Base-by-base conservation (phyloP, 202 grass and related monocot genomes). In the Schoenoplectus tabernaemontani region DNA sequence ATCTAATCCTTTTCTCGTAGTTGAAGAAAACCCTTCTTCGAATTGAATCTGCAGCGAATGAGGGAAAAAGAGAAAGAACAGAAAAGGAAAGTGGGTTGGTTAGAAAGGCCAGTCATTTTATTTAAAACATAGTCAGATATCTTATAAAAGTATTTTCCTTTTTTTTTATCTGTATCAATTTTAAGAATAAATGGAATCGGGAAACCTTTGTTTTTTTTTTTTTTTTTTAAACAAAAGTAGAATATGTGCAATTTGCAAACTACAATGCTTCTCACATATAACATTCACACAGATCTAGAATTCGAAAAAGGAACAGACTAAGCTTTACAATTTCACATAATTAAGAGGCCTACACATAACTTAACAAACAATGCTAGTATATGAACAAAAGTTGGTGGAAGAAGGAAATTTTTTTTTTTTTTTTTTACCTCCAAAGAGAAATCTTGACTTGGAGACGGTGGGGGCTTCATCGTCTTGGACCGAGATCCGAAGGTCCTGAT, bases 21-120 rank as follows among this genome's bases (percentile, higher is more conserved):
- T 98, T 98, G 15, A 98, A 98, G 74, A 98, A 98, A 9, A 98
- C 90, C 79, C 78, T 90, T 85, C 44, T 92, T 28, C 95, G 91
- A 81, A 89, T 93, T 4, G 91, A 93, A 24, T 97, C 95, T 97
- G 82, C 37, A 63, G 34, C 11, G n/a, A 78, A 0, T 20, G 36
- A 64, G 48, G 57, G 17, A 8, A 57, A 9, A 59, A 12, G 61
- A 59, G 28, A 1, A 50, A n/a, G n/a, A n/a, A n/a, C n/a, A 50
- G 47, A 47, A 47, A 11, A 9, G 30, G 54, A 48, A 78, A 61
- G 4, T 33, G 24, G 26, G 9, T 54, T 16, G 7, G 36, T 74
- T 48, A 24, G 16, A 28, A 28, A 51, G 69, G 46, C 3, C 63
- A 39, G 63, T n/a, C 34, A 66, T n/a, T n/a, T n/a, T n/a, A n/a